Conservation (phyloP, 768 basidiomycete genomes). For the Austroboletus eburneus region DNA sequence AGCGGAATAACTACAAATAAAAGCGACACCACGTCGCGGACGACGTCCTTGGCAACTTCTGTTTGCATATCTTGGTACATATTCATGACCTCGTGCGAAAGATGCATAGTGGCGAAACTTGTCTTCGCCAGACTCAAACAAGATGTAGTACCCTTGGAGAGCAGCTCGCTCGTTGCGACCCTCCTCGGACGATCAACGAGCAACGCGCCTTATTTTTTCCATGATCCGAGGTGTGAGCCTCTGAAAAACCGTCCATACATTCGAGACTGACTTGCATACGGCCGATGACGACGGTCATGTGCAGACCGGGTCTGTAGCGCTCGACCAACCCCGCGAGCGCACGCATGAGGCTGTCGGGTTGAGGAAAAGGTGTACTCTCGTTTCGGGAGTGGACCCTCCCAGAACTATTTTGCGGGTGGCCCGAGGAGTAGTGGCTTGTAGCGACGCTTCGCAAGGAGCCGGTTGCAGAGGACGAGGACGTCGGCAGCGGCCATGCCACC, state of each 20-base stretch:
- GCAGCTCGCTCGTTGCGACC: constrained; percentile 50
- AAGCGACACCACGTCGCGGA: constrained; percentile 7
- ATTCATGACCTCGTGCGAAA: constrained; percentile 45
- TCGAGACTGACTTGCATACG: constrained; percentile 5
- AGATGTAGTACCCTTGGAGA: constrained; percentile 49
- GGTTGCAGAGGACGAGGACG: too few relatives aligned
- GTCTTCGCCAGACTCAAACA: constrained; percentile 47
- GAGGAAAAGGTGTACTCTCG: constrained; percentile 3
- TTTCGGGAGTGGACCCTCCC: constrained; percentile 13
- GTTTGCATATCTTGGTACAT: constrained; percentile 44
- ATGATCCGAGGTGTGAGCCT: constrained; percentile 44
- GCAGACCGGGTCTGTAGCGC: constrained; percentile 48
- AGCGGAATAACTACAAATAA: constrained; percentile 15
- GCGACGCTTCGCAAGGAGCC: too few relatives aligned
- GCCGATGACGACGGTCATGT: constrained; percentile 15
- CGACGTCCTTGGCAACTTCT: constrained; percentile 18
- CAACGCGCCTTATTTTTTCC: constrained; percentile 52
- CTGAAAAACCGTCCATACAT: not conserved
- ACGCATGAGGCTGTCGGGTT: not conserved
- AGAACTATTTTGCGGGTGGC: constrained; percentile 14
- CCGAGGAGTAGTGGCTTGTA: constrained; percentile 19
- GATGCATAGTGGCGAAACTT: constrained; percentile 50
- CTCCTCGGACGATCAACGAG: constrained; percentile 46
- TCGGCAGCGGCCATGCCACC: too few relatives aligned
- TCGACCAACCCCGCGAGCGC: constrained; percentile 48